Percentiles rank a stretch among this genome's conserved stretches.
These are phyloP conservation scores for Knufia fluminis DNA, from an alignment of 2,329 filamentous ascomycete species.

Conservation along the genomic window DNA sequence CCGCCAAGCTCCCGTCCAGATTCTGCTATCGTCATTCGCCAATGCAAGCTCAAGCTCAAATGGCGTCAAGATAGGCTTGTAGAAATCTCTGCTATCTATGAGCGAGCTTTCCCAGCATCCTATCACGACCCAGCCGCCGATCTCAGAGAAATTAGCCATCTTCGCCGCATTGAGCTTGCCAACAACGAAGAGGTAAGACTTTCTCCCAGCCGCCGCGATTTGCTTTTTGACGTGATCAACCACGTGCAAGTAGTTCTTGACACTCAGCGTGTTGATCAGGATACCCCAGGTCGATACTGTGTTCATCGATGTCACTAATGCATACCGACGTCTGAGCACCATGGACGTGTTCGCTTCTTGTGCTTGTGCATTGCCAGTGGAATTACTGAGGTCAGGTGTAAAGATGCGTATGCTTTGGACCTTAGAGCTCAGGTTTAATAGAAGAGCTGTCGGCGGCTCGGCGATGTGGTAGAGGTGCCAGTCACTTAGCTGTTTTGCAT, in stretches of 20 bases:
- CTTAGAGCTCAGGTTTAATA: slow-evolving; percentile 77
- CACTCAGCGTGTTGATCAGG: slow-evolving; percentile 87
- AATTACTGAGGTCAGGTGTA: slow-evolving; percentile 14
- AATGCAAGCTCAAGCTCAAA: slow-evolving; percentile 81
- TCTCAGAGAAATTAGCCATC: slow-evolving; percentile 88
- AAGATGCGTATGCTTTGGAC: slow-evolving; percentile 72
- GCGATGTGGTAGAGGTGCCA: slow-evolving; percentile 81
- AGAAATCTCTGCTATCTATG: slow-evolving; percentile 82
- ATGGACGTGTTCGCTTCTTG: slow-evolving; percentile 44
- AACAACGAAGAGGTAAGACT: slow-evolving; percentile 91
- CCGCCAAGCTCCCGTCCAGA: slow-evolving; percentile 85
- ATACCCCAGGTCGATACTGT: slow-evolving; percentile 84
- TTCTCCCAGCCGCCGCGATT: slow-evolving; percentile 77
- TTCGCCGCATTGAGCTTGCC: slow-evolving; percentile 95
- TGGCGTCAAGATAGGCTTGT: slow-evolving; percentile 82
- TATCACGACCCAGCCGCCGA: slow-evolving; percentile 94
- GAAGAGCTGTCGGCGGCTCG: slow-evolving; percentile 67
- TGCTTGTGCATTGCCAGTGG: slow-evolving; percentile 21
- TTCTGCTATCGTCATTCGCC: slow-evolving; percentile 60
- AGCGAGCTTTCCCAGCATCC: slow-evolving; percentile 96
- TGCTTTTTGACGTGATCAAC: slow-evolving; percentile 62
- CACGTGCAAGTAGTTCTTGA: slow-evolving; percentile 79
- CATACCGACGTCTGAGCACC: slow-evolving; percentile 75
- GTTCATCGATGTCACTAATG: slow-evolving; percentile 68
- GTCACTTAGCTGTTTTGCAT: slow-evolving; percentile 45